These are phyloP conservation scores for Ophiocordyceps robertsii DNA, from an alignment of 2,329 filamentous ascomycete genomes.

Conservation along the genomic window DNA sequence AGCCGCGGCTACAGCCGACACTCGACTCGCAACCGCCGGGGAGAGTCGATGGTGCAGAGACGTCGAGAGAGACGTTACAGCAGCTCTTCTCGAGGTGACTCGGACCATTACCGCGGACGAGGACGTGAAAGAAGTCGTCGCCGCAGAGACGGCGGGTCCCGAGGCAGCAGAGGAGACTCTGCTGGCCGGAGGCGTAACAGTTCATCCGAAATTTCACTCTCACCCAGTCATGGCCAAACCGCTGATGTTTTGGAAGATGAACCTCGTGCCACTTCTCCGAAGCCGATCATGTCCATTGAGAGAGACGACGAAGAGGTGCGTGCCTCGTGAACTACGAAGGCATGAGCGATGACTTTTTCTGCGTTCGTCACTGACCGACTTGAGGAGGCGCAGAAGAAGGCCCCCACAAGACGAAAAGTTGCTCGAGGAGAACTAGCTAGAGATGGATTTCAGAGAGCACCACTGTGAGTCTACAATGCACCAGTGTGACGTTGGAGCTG, in stretches of 20 bases:
- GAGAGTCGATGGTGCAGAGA: neutral
- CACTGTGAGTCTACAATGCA: too few species aligned
- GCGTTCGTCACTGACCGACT: conserved; percentile 4
- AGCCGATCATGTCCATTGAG: conserved; percentile 5
- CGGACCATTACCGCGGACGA: conserved; percentile 1
- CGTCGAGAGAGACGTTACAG: conserved; percentile 1
- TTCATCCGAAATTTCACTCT: conserved; percentile 37
- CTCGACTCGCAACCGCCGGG: neutral
- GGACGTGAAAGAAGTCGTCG: conserved; percentile 1
- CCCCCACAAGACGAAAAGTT: neutral
- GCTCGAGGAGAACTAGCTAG: conserved; percentile 1
- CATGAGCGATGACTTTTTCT: neutral
- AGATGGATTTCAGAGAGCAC: neutral
- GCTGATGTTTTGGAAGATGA: conserved; percentile 39
- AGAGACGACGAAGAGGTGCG: conserved; percentile 12
- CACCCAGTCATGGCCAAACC: conserved; percentile 35
- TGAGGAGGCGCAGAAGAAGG: conserved; percentile 4
- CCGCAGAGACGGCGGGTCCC: neutral
- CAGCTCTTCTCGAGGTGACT: conserved; percentile 3
- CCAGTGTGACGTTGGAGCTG: too few species aligned
- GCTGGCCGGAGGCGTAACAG: conserved; percentile 30
- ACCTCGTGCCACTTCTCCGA: conserved; percentile 8
- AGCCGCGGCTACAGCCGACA: conserved; percentile 3
- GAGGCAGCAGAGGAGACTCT: conserved; percentile 4
- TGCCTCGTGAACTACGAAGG: conserved; percentile 3